A percentile compares a stretch with the other conserved stretches of the same genome.
Conservation (phyloP, 2,329 filamentous ascomycete species). For the Stromatinia cepivora region DNA sequence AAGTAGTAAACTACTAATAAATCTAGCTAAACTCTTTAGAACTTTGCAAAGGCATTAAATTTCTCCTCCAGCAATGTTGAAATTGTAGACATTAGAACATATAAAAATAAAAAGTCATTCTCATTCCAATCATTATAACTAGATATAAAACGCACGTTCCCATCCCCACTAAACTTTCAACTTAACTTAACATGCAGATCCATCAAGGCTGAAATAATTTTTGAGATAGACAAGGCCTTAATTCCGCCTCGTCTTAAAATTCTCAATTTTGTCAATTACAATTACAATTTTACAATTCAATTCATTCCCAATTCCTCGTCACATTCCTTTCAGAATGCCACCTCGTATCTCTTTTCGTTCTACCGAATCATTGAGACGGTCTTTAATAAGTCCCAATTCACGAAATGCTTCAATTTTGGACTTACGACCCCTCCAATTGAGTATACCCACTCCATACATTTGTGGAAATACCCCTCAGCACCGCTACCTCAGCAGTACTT, state of each 20-base stretch:
- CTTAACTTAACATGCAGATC: conserved; percentile 1
- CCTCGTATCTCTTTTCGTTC: conserved; percentile 3
- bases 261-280: neutral
- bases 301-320: neutral
- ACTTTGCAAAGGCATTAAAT: too few species aligned
- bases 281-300: neutral
- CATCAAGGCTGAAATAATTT: conserved; percentile 24
- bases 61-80: too few species aligned
- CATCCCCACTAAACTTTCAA: neutral
- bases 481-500: conserved; percentile 5
- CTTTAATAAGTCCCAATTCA: neutral
- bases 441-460: neutral
- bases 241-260: conserved; percentile 26
- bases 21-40: too few species aligned
- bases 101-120: too few species aligned
- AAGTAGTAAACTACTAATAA: too few species aligned
- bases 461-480: neutral
- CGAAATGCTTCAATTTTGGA: conserved; percentile 1
- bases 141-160: conserved; percentile 1
- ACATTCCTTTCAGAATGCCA: neutral
- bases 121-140: too few species aligned
- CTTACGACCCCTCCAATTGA: neutral
- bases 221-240: conserved; percentile 24
- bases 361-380: neutral
- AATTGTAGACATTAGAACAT: too few species aligned